Percentiles rank a stretch among this genome's conserved stretches.
Evolutionary conservation across 177 flowering plant genomes (phyloP).

Genomic region (Vitis hybrid): DNA sequence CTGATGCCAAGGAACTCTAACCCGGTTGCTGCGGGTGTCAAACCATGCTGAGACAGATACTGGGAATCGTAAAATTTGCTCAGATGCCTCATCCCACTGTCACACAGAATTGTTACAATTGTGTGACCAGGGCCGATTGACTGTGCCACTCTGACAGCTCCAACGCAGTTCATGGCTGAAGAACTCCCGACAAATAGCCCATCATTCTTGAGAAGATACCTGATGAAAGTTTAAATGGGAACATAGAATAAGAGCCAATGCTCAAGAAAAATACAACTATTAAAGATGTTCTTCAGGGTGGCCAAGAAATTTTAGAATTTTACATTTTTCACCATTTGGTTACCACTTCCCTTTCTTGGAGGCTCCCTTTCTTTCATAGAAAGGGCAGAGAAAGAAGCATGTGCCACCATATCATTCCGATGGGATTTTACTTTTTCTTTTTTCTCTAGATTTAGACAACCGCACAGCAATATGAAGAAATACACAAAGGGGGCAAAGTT

Average conservation of each 20-base stretch:
- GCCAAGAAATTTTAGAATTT: too few relatives aligned
- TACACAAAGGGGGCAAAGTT: not conserved
- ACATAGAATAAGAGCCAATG: not conserved
- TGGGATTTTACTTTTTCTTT: not conserved
- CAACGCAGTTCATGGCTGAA: conserved; percentile 99
- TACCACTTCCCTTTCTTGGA: too few relatives aligned
- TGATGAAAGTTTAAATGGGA: conserved; percentile 19
- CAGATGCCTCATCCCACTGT: conserved; percentile 92
- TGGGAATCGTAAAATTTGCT: conserved; percentile 75
- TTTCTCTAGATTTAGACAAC: not conserved
- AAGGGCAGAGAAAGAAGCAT: too few relatives aligned
- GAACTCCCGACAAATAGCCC: conserved; percentile 98
- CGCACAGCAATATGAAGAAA: not conserved
- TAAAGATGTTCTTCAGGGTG: too few relatives aligned
- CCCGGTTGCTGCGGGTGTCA: conserved; percentile 71
- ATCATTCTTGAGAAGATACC: conserved; percentile 87
- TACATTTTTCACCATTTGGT: too few relatives aligned
- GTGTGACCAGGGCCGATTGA: conserved; percentile 87
- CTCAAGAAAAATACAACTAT: not conserved
- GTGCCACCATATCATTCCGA: too few relatives aligned
- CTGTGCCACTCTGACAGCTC: conserved; percentile 86
- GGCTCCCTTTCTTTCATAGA: too few relatives aligned
- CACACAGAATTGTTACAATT: conserved; percentile 90
- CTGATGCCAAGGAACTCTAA: conserved; percentile 60
- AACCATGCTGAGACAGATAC: conserved; percentile 59